Percentiles rank a stretch among this genome's conserved stretches.
Evolutionary conservation across 352 stramenopile species (phyloP).

Genomic region (Globisporangium paddicum): DNA sequence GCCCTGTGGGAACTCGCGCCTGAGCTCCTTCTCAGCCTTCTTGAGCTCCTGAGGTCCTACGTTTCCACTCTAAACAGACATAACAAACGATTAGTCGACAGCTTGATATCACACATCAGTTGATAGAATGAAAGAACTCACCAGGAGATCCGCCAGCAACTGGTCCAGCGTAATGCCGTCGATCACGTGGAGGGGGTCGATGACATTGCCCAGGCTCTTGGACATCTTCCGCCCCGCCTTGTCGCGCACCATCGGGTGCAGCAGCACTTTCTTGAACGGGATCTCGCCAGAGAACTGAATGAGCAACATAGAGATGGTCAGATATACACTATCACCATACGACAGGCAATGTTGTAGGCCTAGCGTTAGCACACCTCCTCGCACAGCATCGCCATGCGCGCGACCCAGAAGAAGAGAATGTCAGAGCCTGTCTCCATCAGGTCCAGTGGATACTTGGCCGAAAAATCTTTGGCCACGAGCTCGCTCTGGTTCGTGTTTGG

Average conservation of each 20-base stretch:
- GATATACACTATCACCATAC: background rate
- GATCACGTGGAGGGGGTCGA: constrained; percentile 99
- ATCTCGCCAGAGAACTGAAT: constrained; percentile 89
- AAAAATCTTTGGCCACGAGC: constrained; percentile 20
- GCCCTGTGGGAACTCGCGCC: constrained; percentile 96
- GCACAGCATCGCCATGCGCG: constrained; percentile 99
- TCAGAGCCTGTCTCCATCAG: constrained; percentile 93
- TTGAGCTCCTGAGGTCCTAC: constrained; percentile 89
- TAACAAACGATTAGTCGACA: background rate
- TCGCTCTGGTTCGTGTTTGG: constrained; percentile 74
- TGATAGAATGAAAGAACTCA: constrained; percentile 12
- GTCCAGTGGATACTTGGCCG: constrained; percentile 50
- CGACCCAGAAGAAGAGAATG: constrained; percentile 99
- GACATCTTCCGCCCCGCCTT: constrained; percentile 99
- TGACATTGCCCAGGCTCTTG: constrained; percentile 99
- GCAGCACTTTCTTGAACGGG: constrained; percentile 98
- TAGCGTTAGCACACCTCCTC: constrained; percentile 82
- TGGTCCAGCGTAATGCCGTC: constrained; percentile 93
- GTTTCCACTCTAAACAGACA: constrained; percentile 44
- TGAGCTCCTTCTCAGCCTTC: constrained; percentile 95
- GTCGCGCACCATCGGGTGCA: constrained; percentile 99
- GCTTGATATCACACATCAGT: too few relatives aligned
- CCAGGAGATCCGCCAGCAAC: constrained; percentile 91
- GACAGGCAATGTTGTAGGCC: background rate
- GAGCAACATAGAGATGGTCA: background rate